Base-by-base conservation (phyloP, 495 filamentous ascomycete species). In the Durotheca rogersii region DNA sequence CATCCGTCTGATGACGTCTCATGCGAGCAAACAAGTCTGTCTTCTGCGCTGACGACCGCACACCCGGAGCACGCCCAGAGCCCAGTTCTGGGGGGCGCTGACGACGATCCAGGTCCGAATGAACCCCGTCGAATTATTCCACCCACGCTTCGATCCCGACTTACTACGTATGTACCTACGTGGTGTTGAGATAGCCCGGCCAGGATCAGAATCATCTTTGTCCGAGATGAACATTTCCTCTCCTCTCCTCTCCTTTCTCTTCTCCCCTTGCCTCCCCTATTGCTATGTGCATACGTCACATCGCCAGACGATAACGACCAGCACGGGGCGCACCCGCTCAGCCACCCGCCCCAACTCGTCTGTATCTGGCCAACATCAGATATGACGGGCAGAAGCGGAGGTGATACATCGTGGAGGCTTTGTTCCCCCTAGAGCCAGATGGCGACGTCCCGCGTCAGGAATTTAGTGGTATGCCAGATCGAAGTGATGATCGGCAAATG, bases 1-100 rank as follows among this genome's bases (percentile, higher is more conserved):
- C 16, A 19, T 4, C 4, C 4, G 39, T 9, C 17, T 42, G 56
- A 54, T 59, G 56, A 59, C 56, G 56, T 51, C 35, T 35, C 33
- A 50, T 53, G 51, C 50, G 50, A 59, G 16, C 15, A 47, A 59
- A 50, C 50, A n/a, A n/a, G n/a, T n/a, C n/a, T n/a, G n/a, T n/a
- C n/a, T n/a, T n/a, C n/a, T n/a, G n/a, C n/a, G n/a, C n/a, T n/a
- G n/a, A n/a, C n/a, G n/a, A n/a, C n/a, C n/a, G n/a, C n/a, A n/a
- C n/a, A n/a, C n/a, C n/a, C n/a, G n/a, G n/a, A n/a, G n/a, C n/a
- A n/a, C n/a, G n/a, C n/a, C n/a, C 16, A 38, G n/a, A 38, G 18
- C 2, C 1, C 11, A 10, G 32, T 27, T 9, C 23, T 25, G 29
- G 30, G 12, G 19, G 42, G 37, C 11, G 14, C 19, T 18, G 44